Percentiles rank a stretch among this genome's conserved stretches.
Evolutionary conservation across 441 rosid genomes (phyloP).

Genomic region (Arabidopsis lyrata): DNA sequence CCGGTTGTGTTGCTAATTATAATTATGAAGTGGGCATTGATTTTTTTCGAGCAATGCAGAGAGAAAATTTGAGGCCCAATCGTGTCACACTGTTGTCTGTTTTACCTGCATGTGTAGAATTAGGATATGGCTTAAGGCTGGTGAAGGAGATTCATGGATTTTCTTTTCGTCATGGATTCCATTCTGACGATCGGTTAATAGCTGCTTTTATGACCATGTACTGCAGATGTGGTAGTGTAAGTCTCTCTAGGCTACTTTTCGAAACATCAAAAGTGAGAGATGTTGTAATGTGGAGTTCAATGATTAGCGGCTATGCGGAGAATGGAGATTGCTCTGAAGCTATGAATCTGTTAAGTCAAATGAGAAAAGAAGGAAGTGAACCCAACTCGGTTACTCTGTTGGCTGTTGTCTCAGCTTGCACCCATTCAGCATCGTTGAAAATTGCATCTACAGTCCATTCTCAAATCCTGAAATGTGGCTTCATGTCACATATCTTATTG

Average conservation of each 20-base stretch:
- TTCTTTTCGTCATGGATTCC: conserved; percentile 51
- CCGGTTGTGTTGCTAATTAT: conserved; percentile 51
- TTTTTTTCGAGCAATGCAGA: conserved; percentile 56
- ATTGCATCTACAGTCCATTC: conserved; percentile 52
- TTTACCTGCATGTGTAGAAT: conserved; percentile 49
- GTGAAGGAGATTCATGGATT: conserved; percentile 62
- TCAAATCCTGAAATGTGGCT: conserved; percentile 52
- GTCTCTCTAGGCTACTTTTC: conserved; percentile 49
- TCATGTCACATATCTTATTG: conserved; percentile 41
- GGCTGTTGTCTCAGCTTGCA: conserved; percentile 59
- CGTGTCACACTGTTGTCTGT: conserved; percentile 51
- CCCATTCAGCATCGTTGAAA: conserved; percentile 40
- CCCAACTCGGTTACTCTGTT: conserved; percentile 63
- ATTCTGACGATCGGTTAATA: conserved; percentile 46
- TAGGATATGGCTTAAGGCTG: conserved; percentile 39
- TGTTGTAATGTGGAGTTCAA: conserved; percentile 64
- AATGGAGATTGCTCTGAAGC: conserved; percentile 49
- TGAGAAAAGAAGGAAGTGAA: conserved; percentile 50
- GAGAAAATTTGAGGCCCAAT: conserved; percentile 53
- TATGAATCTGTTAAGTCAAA: conserved; percentile 49
- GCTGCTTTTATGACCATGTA: conserved; percentile 55
- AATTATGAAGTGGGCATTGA: conserved; percentile 43
- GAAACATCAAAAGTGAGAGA: conserved; percentile 52
- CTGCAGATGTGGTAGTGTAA: conserved; percentile 44
- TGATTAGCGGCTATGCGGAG: conserved; percentile 52